Evolutionary conservation across 2,329 filamentous ascomycete species (phyloP), one percentile per base, ranked within the genome.

Genomic region (Cladosporium sp.): DNA sequence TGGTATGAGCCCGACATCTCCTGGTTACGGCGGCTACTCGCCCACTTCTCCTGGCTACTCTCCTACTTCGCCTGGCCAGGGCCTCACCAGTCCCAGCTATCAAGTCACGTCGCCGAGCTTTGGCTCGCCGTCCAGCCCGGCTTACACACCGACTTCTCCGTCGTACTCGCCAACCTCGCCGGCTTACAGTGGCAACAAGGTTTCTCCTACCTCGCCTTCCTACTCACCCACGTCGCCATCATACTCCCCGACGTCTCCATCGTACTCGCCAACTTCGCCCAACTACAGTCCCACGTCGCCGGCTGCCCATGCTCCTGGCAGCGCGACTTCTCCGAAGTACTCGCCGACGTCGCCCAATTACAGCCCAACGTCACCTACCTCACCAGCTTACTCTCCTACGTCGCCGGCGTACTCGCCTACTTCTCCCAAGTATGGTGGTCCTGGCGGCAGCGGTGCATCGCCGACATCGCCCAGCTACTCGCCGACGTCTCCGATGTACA

Each of bases 191-290:
- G 57, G 59, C 33, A 58, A 45, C 52, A 58, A 58, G 49, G 56
- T 55, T 13, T 63, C 60, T 9, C 75, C 76, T 8, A 81, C 77
- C 1, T 79, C 76, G 37, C 82, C 81, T 8, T 81, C 81, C 2
- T 90, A 89, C 71, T 89, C 87, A 41, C 88, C 89, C 3, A 89
- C 87, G 0, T 92, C 87, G 44, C 87, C 75, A 70, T 48, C 43
- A 10, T 53, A 49, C 40, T 82, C 55, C 73, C 72, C 70, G 32
- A 72, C 72, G 1, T 87, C 86, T 68, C 80, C 87, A 60, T 80
- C 80, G 65, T 87, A 87, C 70, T 91, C 87, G 43, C 83, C 89
- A 40, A 81, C 82, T 54, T 80, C 68, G 7, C 74, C 72, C 43
- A 66, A 64, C 34, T 72, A 71, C 58, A 78, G 77, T 53, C 76